These are phyloP conservation scores for Nemophila menziesii DNA, from an alignment of 257 asterid species.

Conservation along the genomic window DNA sequence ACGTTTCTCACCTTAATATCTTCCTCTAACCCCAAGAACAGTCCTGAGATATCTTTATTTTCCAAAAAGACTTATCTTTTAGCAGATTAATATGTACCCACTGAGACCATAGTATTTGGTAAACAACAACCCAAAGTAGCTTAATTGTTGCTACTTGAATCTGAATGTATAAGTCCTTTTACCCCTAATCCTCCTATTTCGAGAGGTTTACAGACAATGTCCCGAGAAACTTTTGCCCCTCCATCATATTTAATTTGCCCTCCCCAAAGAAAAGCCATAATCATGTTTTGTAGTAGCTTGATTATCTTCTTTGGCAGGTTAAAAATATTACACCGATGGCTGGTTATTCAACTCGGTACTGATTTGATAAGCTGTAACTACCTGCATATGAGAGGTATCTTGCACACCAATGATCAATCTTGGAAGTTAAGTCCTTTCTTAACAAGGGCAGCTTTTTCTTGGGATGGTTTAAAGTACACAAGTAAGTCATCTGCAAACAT, in stretches of 20 bases:
- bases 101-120: not conserved
- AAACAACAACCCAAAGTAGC: too few relatives aligned
- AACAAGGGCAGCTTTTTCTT: not conserved
- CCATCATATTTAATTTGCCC: not conserved
- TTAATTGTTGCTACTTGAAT: too few relatives aligned
- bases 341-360: not conserved
- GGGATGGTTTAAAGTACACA: not conserved
- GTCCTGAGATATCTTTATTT: not conserved
- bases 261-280: not conserved
- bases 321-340: not conserved
- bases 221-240: not conserved
- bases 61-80: not conserved
- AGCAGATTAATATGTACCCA: not conserved
- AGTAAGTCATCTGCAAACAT: not conserved
- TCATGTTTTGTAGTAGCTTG: not conserved
- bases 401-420: not conserved
- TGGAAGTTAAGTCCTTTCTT: too few relatives aligned
- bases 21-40: not conserved
- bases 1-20: not conserved
- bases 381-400: not conserved
- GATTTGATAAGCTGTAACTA: not conserved
- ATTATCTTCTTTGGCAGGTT: not conserved
- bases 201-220: not conserved
- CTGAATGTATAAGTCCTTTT: not conserved
- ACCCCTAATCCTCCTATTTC: not conserved